These are phyloP conservation scores for Annulohypoxylon nitens DNA, from an alignment of 495 filamentous ascomycete genomes.

Conservation along the genomic window DNA sequence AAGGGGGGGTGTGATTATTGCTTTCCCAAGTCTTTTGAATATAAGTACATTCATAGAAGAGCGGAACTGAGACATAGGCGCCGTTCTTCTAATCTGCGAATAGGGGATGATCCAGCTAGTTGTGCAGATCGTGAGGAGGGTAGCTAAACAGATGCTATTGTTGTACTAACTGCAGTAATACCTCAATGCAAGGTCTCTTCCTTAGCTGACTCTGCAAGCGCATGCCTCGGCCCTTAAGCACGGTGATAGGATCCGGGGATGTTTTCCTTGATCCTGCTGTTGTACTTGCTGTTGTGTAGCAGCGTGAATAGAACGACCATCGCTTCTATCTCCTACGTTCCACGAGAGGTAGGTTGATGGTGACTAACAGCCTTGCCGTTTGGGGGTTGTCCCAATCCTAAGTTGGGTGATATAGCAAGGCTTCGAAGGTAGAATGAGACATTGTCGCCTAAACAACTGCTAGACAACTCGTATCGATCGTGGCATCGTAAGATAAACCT, in stretches of 20 bases:
- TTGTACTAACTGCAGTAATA: conserved; percentile 26
- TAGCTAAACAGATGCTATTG: conserved; percentile 22
- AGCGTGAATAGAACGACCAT: conserved; percentile 5
- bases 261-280: conserved; percentile 32
- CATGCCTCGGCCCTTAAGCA: conserved; percentile 22
- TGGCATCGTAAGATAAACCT: background rate
- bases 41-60: conserved; percentile 6
- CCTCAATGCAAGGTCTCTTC: conserved; percentile 28
- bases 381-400: background rate
- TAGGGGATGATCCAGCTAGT: conserved; percentile 23
- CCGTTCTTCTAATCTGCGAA: conserved; percentile 21
- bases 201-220: background rate
- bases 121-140: background rate
- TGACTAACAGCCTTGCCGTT: conserved; percentile 1
- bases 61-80: conserved; percentile 17
- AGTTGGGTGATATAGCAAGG: conserved; percentile 1
- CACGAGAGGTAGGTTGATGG: background rate
- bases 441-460: background rate
- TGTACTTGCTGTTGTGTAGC: conserved; percentile 33
- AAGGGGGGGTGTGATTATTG: conserved; percentile 32
- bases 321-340: conserved; percentile 6
- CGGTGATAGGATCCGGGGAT: conserved; percentile 34
- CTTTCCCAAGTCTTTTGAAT: conserved; percentile 2
- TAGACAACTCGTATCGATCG: background rate
- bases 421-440: background rate